Conservation (phyloP, 257 asterid species). For the Gentiana straminea region DNA sequence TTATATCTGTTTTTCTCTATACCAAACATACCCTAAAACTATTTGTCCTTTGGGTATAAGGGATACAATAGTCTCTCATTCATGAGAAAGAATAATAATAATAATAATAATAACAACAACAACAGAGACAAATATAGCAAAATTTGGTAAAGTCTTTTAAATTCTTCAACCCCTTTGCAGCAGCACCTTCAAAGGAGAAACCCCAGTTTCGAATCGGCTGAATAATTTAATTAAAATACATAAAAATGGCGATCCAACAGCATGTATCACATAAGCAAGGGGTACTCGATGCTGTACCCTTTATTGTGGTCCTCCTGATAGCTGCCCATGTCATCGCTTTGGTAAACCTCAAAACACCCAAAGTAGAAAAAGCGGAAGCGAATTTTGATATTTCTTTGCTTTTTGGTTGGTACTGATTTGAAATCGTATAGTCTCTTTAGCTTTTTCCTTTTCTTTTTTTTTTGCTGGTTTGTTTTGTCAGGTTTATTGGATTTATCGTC, state of each 20-base stretch:
- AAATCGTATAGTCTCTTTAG: not conserved
- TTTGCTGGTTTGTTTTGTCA: slow-evolving; percentile 7
- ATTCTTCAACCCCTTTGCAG: too few relatives aligned
- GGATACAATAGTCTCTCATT: too few relatives aligned
- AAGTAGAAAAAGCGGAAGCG: too few relatives aligned
- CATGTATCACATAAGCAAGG: slow-evolving; percentile 36
- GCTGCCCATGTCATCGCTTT: slow-evolving; percentile 44
- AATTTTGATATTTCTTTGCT: not conserved
- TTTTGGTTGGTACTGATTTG: too few relatives aligned
- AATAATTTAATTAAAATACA: not conserved
- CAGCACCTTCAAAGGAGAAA: not conserved
- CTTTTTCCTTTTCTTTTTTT: not conserved
- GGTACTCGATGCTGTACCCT: slow-evolving; percentile 42
- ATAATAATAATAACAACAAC: too few relatives aligned
- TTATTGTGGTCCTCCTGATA: slow-evolving; percentile 39
- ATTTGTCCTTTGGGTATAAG: too few relatives aligned
- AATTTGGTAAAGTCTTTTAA: too few relatives aligned
- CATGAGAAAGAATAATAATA: too few relatives aligned
- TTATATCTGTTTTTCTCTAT: too few relatives aligned
- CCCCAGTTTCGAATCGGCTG: not conserved
- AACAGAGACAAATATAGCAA: too few relatives aligned
- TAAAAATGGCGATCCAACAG: slow-evolving; percentile 34
- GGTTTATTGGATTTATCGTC: slow-evolving; percentile 81
- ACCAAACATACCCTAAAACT: too few relatives aligned
- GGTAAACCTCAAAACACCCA: slow-evolving; percentile 16